A percentile compares a stretch with the other conserved stretches of the same genome.
These are phyloP conservation scores for Isatis lusitanica DNA, from an alignment of 441 rosid genomes.

Conservation along the genomic window DNA sequence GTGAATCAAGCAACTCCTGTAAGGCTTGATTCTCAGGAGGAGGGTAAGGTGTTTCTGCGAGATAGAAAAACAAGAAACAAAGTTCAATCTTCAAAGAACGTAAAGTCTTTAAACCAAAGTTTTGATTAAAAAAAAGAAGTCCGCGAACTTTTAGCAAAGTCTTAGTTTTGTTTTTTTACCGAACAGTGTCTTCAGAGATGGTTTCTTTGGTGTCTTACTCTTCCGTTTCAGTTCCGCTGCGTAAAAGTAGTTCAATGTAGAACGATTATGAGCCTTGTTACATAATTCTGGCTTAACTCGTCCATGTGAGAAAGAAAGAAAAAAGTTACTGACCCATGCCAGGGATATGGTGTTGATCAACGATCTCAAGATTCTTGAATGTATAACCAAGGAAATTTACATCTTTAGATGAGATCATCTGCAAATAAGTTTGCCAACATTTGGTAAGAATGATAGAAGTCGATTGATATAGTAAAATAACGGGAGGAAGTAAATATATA, in stretches of 20 bases:
- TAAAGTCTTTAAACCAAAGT: constrained; percentile 5
- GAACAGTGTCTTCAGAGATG: constrained; percentile 49
- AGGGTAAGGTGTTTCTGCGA: constrained; percentile 41
- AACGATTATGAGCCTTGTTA: constrained; percentile 9
- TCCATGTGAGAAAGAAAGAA: not conserved
- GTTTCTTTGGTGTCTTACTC: constrained; percentile 43
- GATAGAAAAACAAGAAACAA: not conserved
- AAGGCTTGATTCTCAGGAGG: constrained; percentile 36
- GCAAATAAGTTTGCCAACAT: constrained; percentile 30
- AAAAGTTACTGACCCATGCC: constrained; percentile 45
- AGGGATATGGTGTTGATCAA: constrained; percentile 48
- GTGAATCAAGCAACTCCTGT: constrained; percentile 46
- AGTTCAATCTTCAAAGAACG: not conserved
- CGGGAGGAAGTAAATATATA: not conserved
- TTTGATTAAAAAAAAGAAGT: not conserved
- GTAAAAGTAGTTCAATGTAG: not conserved
- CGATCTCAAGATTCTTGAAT: constrained; percentile 58
- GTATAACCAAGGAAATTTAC: constrained; percentile 59
- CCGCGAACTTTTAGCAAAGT: not conserved
- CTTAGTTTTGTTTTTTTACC: constrained; percentile 28
- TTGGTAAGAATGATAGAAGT: not conserved
- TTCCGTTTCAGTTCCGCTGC: constrained; percentile 49
- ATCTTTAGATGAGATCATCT: constrained; percentile 60
- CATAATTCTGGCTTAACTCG: not conserved
- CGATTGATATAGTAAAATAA: not conserved